These are phyloP conservation scores for Paratinospora sagittata DNA, from an alignment of 164 flowering plant genomes.

Conservation along the genomic window DNA sequence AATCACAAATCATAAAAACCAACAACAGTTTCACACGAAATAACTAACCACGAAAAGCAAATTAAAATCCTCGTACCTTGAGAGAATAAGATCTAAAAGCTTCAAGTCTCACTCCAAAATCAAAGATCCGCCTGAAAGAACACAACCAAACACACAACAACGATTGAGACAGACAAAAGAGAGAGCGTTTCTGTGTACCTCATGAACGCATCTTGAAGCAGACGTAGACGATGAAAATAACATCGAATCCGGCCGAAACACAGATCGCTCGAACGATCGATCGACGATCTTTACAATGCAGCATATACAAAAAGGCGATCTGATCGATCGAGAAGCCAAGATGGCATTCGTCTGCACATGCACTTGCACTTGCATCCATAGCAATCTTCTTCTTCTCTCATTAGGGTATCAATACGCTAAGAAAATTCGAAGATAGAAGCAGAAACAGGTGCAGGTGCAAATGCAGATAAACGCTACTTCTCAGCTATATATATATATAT, in stretches of 20 bases:
- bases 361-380: not conserved
- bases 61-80: too few relatives aligned
- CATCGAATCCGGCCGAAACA: too few relatives aligned
- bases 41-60: too few relatives aligned
- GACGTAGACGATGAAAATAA: too few relatives aligned
- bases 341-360: constrained; percentile 6
- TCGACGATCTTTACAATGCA: not conserved
- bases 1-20: too few relatives aligned
- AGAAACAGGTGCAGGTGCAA: constrained; percentile 10
- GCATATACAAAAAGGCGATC: not conserved
- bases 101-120: too few relatives aligned
- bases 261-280: not conserved
- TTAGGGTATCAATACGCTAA: not conserved
- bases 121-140: not conserved
- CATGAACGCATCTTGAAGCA: not conserved
- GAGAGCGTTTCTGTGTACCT: not conserved
- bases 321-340: not conserved
- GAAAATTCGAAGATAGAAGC: not conserved
- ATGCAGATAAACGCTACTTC: constrained; percentile 3
- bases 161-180: not conserved
- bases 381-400: not conserved
- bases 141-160: not conserved
- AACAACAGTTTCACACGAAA: too few relatives aligned
- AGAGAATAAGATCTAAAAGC: too few relatives aligned
- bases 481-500: not conserved